phyloP scores from a whole-genome alignment of 108 stramenopile species.

The Pseudonitzschia pungens region DNA sequence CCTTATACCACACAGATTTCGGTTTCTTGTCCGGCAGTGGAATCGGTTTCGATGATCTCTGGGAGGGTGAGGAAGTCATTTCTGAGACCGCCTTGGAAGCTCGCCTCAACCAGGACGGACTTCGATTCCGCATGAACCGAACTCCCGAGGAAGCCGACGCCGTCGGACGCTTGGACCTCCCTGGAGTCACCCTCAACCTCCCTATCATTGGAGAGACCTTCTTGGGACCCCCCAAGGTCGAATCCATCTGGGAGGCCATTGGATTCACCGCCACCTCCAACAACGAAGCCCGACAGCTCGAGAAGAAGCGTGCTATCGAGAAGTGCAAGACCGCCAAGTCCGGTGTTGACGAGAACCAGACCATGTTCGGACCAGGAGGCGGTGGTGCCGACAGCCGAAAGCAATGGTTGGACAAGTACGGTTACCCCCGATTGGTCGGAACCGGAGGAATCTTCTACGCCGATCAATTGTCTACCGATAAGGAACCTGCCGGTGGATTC shows the following conservation, averaged over 20 bases:
- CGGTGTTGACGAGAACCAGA: not conserved
- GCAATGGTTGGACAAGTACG: conserved; percentile 88
- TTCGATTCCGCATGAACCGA: conserved; percentile 87
- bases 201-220: conserved; percentile 86
- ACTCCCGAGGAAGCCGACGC: conserved; percentile 74
- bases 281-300: conserved; percentile 83
- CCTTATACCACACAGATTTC: conserved; percentile 50
- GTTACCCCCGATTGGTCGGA: conserved; percentile 86
- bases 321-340: conserved; percentile 58
- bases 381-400: conserved; percentile 69
- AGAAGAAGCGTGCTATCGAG: conserved; percentile 84
- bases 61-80: conserved; percentile 69
- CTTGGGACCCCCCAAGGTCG: conserved; percentile 86
- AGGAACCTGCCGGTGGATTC: conserved; percentile 88
- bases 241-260: conserved; percentile 81
- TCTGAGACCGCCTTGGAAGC: conserved; percentile 80
- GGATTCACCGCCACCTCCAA: conserved; percentile 91
- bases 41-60: conserved; percentile 74
- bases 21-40: conserved; percentile 75
- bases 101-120: conserved; percentile 77
- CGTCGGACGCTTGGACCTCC: conserved; percentile 66
- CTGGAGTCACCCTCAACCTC: conserved; percentile 75
- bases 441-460: conserved; percentile 89
- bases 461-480: conserved; percentile 84
- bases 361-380: conserved; percentile 40